These are phyloP conservation scores for Hyaloscypha bicolor DNA, from an alignment of 495 filamentous ascomycete species.

Conservation along the genomic window DNA sequence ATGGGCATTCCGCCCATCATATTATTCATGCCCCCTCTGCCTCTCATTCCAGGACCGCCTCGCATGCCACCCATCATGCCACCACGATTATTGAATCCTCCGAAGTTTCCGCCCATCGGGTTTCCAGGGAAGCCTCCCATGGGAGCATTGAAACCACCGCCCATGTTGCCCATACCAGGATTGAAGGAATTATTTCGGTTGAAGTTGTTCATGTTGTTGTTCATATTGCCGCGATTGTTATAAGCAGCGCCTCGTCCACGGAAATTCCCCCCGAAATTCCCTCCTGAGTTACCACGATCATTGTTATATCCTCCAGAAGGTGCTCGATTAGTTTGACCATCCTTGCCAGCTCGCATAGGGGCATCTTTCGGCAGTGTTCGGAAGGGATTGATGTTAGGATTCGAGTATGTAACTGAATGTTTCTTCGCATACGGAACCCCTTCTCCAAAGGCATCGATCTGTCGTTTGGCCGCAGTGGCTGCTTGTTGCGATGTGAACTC, in stretches of 20 bases:
- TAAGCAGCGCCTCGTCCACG: conserved; percentile 37
- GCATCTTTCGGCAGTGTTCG: conserved; percentile 89
- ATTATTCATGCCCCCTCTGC: conserved; percentile 65
- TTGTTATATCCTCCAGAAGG: conserved; percentile 35
- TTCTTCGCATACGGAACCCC: conserved; percentile 63
- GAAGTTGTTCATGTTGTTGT: conserved; percentile 35
- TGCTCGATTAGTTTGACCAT: conserved; percentile 51
- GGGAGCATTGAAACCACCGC: conserved; percentile 51
- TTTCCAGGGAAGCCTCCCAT: conserved; percentile 68
- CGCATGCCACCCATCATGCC: conserved; percentile 75
- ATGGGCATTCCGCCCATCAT: conserved; percentile 73
- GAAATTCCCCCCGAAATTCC: conserved; percentile 43
- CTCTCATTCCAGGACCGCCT: conserved; percentile 70
- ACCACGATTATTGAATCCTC: conserved; percentile 56
- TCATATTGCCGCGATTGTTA: conserved; percentile 37
- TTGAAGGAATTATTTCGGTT: conserved; percentile 33
- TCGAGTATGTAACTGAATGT: conserved; percentile 73
- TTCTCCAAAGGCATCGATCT: conserved; percentile 65
- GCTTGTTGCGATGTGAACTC: conserved; percentile 85
- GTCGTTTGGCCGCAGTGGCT: conserved; percentile 80
- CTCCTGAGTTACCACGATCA: conserved; percentile 44
- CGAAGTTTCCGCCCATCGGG: conserved; percentile 55
- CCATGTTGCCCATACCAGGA: conserved; percentile 48
- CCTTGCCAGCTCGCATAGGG: conserved; percentile 72
- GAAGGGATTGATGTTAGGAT: conserved; percentile 82